Evolutionary conservation across 2,329 filamentous ascomycete species (phyloP).

Genomic region (Hypoxylon sp.): DNA sequence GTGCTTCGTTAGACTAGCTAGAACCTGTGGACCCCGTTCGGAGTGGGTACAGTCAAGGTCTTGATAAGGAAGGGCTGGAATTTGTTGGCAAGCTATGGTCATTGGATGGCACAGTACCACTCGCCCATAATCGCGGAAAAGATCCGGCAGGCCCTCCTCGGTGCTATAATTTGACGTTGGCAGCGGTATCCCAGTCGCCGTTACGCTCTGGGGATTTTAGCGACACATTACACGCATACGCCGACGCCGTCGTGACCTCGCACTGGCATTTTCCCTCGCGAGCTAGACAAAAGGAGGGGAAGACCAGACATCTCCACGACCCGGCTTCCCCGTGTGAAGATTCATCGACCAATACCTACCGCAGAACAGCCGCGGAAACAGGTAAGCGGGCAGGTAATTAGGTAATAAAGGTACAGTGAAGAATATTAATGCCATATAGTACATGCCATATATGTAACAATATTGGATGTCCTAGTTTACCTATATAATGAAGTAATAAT

Average conservation of each 20-base stretch:
- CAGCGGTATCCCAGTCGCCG: constrained; percentile 48
- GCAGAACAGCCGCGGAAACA: constrained; percentile 1
- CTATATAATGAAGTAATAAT: constrained; percentile 19
- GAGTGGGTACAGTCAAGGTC: constrained; percentile 41
- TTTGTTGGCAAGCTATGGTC: constrained; percentile 35
- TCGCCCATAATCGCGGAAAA: constrained; percentile 37
- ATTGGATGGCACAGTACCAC: constrained; percentile 39
- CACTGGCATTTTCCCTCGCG: constrained; percentile 27
- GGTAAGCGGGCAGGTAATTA: constrained; percentile 5
- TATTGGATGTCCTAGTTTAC: constrained; percentile 13
- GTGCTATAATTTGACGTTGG: constrained; percentile 45
- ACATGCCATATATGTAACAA: constrained; percentile 17
- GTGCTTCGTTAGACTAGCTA: constrained; percentile 27
- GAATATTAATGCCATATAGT: constrained; percentile 3
- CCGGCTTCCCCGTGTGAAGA: constrained; percentile 31
- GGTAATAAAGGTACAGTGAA: constrained; percentile 11
- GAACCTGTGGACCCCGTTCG: constrained; percentile 23
- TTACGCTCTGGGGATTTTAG: constrained; percentile 39
- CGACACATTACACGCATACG: constrained; percentile 45
- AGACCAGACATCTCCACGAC: constrained; percentile 24
- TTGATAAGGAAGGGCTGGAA: constrained; percentile 41
- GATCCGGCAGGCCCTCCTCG: constrained; percentile 31
- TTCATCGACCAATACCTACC: constrained; percentile 16
- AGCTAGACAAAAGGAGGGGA: constrained; percentile 24
- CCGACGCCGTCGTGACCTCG: constrained; percentile 39